Conservation (phyloP, 78 protist species). For the Dictyostelium purpureum region DNA sequence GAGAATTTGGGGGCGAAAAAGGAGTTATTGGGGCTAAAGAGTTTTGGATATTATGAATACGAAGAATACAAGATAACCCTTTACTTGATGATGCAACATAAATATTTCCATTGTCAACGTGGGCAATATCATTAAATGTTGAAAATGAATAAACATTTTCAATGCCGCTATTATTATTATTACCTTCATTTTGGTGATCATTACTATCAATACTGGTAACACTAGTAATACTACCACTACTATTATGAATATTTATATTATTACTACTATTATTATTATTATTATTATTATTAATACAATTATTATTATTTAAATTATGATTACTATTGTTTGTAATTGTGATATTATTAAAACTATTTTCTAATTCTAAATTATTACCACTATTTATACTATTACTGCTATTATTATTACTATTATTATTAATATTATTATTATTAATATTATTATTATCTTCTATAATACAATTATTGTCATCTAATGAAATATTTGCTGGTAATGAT, state of each 20-base stretch:
- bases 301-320: not conserved
- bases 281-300: conserved; percentile 1
- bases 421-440: not conserved
- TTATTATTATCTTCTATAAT: not conserved
- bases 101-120: conserved; percentile 57
- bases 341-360: too few relatives aligned
- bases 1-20: conserved; percentile 8
- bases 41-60: conserved; percentile 21
- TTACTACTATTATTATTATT: not conserved
- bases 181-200: not conserved
- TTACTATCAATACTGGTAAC: not conserved
- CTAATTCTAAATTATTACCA: too few relatives aligned
- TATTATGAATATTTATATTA: not conserved
- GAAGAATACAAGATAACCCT: conserved; percentile 57
- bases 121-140: conserved; percentile 47
- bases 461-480: not conserved
- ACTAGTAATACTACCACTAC: not conserved
- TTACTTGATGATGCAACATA: conserved; percentile 60
- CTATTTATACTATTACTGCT: not conserved
- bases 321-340: too few relatives aligned
- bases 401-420: not conserved
- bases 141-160: conserved; percentile 18
- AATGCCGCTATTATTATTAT: not conserved
- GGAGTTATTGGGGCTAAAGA: not conserved
- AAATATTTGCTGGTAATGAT: conserved; percentile 38